phyloP scores from a whole-genome alignment of 2,329 filamentous ascomycete genomes.

The Fusarium sp. region DNA sequence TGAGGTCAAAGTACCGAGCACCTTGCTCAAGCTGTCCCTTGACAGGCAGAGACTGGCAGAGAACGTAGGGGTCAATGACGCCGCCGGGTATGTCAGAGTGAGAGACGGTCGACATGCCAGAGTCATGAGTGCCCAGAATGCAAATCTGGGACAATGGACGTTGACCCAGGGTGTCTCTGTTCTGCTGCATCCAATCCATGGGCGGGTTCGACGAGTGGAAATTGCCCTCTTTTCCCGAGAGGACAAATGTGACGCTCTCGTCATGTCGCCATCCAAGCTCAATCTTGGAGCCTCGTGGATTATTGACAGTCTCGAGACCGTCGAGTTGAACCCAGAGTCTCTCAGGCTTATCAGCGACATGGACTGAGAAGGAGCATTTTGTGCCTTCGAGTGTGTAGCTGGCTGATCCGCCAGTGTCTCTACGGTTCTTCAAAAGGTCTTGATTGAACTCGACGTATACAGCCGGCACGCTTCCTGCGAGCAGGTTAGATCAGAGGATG shows the following conservation, averaged over 20 bases:
- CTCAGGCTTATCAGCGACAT: constrained; percentile 15
- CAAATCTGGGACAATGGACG: constrained; percentile 14
- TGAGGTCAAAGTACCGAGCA: constrained; percentile 6
- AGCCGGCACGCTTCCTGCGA: background rate
- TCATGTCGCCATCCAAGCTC: constrained; percentile 16
- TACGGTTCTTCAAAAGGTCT: background rate
- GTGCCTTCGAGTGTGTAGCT: constrained; percentile 9
- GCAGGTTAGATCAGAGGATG: background rate
- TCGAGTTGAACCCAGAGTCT: constrained; percentile 15
- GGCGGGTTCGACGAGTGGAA: constrained; percentile 14
- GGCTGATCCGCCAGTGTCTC: constrained; percentile 9
- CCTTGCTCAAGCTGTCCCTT: constrained; percentile 6
- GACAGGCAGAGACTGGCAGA: constrained; percentile 2
- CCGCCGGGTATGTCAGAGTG: background rate
- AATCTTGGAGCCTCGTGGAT: constrained; percentile 6
- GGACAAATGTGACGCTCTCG: constrained; percentile 9
- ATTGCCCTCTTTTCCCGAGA: background rate
- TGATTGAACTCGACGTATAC: constrained; percentile 10
- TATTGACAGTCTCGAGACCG: background rate
- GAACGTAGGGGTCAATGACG: constrained; percentile 11
- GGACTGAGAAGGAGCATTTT: constrained; percentile 7
- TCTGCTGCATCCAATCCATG: constrained; percentile 19
- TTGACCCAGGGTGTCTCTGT: background rate
- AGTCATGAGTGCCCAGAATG: constrained; percentile 10
- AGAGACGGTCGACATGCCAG: constrained; percentile 9